Evolutionary conservation across 2,329 filamentous ascomycete species (phyloP), one percentile per base, ranked within the genome.

Genomic region (Sporothrix mexicana): DNA sequence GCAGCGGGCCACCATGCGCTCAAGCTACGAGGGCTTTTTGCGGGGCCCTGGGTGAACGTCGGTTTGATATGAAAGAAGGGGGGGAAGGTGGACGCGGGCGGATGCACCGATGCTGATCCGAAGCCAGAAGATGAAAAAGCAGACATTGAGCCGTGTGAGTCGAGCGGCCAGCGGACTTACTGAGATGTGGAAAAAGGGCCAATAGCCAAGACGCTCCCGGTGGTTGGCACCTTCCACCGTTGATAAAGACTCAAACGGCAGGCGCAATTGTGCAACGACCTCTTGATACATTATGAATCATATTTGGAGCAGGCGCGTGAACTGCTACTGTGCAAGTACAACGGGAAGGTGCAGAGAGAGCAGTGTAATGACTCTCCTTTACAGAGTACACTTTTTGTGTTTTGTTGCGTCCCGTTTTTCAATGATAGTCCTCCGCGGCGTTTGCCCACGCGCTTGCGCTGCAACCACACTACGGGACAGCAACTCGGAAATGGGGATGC

Each of bases 51-150:
- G 47, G 25, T 43, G 49, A 43, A 55, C 49, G 12, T 55, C 66
- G 49, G 61, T 20, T 53, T n/a, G 66, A 43, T 30, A 30, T 51
- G 23, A 67, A 51, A 51, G 64, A 23, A 30, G 59, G n/a, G n/a
- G 7, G 59, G 59, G 43, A n/a, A n/a, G 59, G 36, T 20, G 41
- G 23, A 20, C 20, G 43, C 62, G 20, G 49, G 30, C 47, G 66
- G 66, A 43, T 69, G 67, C 51, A 45, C 67, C 67, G 67, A 59
- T 59, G 49, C n/a, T n/a, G 36, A 69, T 69, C 67, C 67, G 67
- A 69, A 57, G 17, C 5, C 30, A 36, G 30, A 36, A 36, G 30
- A 36, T 7, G 30, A 36, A 36, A 36, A 43, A 53, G 3, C 7
- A 17, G 67, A 20, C 30, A n/a, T 9, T 15, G 20, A 23, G 66